These are phyloP conservation scores for Lentinus brumalis DNA, from an alignment of 768 basidiomycete species.

Conservation along the genomic window DNA sequence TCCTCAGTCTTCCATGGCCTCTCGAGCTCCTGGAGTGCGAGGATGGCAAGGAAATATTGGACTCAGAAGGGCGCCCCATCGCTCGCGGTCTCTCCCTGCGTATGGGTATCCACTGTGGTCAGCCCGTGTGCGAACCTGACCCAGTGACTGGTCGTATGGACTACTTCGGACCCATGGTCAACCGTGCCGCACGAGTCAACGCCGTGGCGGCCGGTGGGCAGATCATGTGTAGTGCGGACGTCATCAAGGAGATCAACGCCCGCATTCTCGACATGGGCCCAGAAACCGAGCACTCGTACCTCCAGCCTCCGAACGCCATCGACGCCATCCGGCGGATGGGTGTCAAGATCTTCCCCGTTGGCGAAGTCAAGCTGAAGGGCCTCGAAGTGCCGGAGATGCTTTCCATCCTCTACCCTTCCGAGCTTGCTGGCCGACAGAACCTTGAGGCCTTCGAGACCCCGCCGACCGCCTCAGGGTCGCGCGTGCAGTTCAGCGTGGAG, in stretches of 20 bases:
- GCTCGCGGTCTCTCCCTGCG: slow-evolving; percentile 90
- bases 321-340: slow-evolving; percentile 77
- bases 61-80: slow-evolving; percentile 65
- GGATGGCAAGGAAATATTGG: slow-evolving; percentile 81
- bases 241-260: slow-evolving; percentile 77
- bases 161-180: slow-evolving; percentile 96
- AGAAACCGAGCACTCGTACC: slow-evolving; percentile 61
- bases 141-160: slow-evolving; percentile 78
- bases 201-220: slow-evolving; percentile 88
- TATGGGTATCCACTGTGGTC: slow-evolving; percentile 96
- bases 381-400: slow-evolving; percentile 88
- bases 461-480: slow-evolving; percentile 43
- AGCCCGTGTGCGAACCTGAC: slow-evolving; percentile 88
- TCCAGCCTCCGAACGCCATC: slow-evolving; percentile 60
- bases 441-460: slow-evolving; percentile 36
- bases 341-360: slow-evolving; percentile 70
- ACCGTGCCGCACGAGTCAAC: slow-evolving; percentile 85
- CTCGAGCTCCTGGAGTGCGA: slow-evolving; percentile 90
- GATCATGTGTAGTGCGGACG: slow-evolving; percentile 88
- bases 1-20: slow-evolving; percentile 88
- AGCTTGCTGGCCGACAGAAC: slow-evolving; percentile 71
- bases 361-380: slow-evolving; percentile 93
- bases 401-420: slow-evolving; percentile 79
- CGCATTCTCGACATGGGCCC: slow-evolving; percentile 53
- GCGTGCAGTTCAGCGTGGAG: slow-evolving; percentile 68